Evolutionary conservation across 2,329 filamentous ascomycete genomes (phyloP).

Genomic region (Chaetomiaceae sp.): DNA sequence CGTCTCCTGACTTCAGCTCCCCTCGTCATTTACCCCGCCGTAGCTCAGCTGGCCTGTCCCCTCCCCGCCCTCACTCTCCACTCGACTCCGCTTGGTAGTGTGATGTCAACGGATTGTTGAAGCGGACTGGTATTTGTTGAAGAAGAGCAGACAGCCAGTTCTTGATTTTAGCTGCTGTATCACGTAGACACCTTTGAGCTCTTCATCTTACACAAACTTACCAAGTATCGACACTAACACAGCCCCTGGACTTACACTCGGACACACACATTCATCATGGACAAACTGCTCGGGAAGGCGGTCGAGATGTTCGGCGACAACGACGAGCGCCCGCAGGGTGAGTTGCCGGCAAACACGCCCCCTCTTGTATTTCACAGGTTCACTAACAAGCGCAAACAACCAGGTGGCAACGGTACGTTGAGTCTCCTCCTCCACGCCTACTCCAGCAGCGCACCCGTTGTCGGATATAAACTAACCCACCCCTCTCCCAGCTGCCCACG

Average conservation of each 20-base stretch:
- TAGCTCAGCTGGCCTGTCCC: neutral
- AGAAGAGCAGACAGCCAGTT: neutral
- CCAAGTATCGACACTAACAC: too few species aligned
- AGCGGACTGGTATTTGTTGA: neutral
- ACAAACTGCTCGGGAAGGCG: slow-evolving; percentile 13
- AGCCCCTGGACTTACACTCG: too few species aligned
- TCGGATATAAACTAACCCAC: neutral
- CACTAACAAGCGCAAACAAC: too few species aligned
- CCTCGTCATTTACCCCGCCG: slow-evolving; percentile 2
- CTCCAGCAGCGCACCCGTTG: too few species aligned
- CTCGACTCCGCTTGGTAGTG: neutral
- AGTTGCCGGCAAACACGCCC: neutral
- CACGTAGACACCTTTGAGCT: too few species aligned
- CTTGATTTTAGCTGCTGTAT: too few species aligned
- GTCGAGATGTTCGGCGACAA: slow-evolving; percentile 12
- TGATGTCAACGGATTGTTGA: neutral
- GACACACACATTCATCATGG: too few species aligned
- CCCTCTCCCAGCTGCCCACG: slow-evolving; percentile 29
- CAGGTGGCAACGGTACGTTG: slow-evolving; percentile 18
- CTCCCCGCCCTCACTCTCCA: neutral
- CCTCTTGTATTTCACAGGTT: neutral
- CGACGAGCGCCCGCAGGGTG: slow-evolving; percentile 9
- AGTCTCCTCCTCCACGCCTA: neutral
- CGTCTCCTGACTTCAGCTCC: neutral
- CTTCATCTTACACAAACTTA: too few species aligned